Percentiles rank a stretch among this genome's conserved stretches.
Evolutionary conservation across 2,329 filamentous ascomycete species (phyloP).

Genomic region (Botrytis galanthina): DNA sequence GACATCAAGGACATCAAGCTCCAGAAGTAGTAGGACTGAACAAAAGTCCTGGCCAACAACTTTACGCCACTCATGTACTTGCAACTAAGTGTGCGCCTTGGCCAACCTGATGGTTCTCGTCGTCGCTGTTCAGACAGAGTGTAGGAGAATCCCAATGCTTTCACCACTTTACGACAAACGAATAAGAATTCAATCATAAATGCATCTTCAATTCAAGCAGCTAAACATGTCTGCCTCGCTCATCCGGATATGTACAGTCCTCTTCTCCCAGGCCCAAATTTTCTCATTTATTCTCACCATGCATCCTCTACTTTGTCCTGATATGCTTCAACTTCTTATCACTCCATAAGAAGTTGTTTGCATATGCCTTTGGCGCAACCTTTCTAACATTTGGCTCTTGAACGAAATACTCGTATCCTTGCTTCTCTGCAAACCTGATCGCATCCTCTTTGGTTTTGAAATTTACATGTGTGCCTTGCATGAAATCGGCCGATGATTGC

Average conservation of each 20-base stretch:
- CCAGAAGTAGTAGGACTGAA: not conserved
- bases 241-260: constrained; percentile 21
- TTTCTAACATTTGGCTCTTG: constrained; percentile 91
- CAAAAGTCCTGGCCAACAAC: not conserved
- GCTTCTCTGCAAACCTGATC: constrained; percentile 93
- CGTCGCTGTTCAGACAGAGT: not conserved
- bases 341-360: constrained; percentile 90
- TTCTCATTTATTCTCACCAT: not conserved
- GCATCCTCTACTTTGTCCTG: constrained; percentile 64
- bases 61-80: not conserved
- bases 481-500: constrained; percentile 91
- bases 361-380: constrained; percentile 88
- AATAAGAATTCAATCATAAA: not conserved
- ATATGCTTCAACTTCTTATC: constrained; percentile 84
- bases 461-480: constrained; percentile 89
- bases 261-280: not conserved
- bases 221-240: constrained; percentile 8
- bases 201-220: constrained; percentile 11
- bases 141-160: not conserved
- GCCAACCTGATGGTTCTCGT: not conserved
- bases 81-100: not conserved
- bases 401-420: constrained; percentile 98
- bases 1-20: not conserved
- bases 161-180: not conserved
- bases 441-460: constrained; percentile 95